Conservation (phyloP, 768 basidiomycete genomes). For the Amanita rubescens region DNA sequence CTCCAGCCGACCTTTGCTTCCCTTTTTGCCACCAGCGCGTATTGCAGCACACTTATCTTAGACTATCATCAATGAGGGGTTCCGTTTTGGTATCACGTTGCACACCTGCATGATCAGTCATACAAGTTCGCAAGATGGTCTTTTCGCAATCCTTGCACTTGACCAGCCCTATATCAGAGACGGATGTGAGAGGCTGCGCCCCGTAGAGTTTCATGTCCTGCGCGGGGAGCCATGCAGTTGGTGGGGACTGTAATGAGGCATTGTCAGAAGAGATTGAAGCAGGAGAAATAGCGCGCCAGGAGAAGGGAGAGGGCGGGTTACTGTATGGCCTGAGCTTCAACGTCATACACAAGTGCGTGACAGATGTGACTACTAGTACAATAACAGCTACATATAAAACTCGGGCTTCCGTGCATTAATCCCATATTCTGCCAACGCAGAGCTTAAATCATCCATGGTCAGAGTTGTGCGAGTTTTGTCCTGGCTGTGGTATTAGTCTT, state of each 20-base stretch:
- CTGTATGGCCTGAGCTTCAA: slow-evolving; percentile 38
- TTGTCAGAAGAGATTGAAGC: slow-evolving; percentile 27
- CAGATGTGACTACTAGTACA: too few species aligned
- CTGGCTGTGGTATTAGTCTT: slow-evolving; percentile 25
- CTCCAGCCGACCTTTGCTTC: slow-evolving; percentile 46
- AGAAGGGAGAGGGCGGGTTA: slow-evolving; percentile 47
- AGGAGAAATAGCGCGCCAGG: slow-evolving; percentile 48
- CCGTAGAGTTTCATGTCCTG: slow-evolving; percentile 88
- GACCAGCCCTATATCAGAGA: slow-evolving; percentile 53
- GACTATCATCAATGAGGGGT: slow-evolving; percentile 1
- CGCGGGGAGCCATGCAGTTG: slow-evolving; percentile 79
- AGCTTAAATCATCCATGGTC: slow-evolving; percentile 94
- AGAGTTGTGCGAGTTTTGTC: slow-evolving; percentile 90
- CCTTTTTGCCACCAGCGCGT: slow-evolving; percentile 45
- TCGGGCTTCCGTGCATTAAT: slow-evolving; percentile 93
- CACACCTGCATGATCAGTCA: slow-evolving; percentile 71
- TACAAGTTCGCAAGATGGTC: slow-evolving; percentile 68
- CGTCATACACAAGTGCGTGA: slow-evolving; percentile 25
- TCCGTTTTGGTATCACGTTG: slow-evolving; percentile 1
- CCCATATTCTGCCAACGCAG: slow-evolving; percentile 93
- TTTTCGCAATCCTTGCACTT: slow-evolving; percentile 80
- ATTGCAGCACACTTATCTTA: slow-evolving; percentile 58
- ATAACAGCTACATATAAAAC: slow-evolving; percentile 77
- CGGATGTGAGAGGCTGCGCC: slow-evolving; percentile 59
- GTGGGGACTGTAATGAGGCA: slow-evolving; percentile 54